phyloP scores from a whole-genome alignment of 805 yeast species.

The Deakozyma indianensis region DNA sequence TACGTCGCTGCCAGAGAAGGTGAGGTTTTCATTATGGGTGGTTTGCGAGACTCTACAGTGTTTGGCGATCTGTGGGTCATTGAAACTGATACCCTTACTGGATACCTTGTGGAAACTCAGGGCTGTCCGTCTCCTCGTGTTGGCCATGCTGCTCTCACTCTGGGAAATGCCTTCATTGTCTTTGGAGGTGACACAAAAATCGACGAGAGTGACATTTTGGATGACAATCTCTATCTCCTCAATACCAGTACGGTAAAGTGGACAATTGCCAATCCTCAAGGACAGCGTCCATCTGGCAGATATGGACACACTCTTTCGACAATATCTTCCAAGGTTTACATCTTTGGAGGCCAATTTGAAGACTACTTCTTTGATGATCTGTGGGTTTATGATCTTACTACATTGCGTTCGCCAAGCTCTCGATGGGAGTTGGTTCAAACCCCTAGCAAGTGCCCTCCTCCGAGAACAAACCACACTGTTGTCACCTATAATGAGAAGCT shows the following conservation, averaged over 20 bases:
- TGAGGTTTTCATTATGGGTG: slow-evolving; percentile 85
- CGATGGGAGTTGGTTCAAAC: slow-evolving; percentile 69
- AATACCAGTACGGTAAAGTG: slow-evolving; percentile 64
- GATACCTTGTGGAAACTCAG: slow-evolving; percentile 54
- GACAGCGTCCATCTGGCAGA: slow-evolving; percentile 75
- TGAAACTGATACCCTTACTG: slow-evolving; percentile 31
- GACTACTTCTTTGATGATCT: slow-evolving; percentile 70
- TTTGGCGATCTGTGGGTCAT: slow-evolving; percentile 94
- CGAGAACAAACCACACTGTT: slow-evolving; percentile 85
- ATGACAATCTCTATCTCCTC: slow-evolving; percentile 79
- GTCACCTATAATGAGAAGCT: slow-evolving; percentile 62
- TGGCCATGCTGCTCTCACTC: slow-evolving; percentile 82
- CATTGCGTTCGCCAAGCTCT: slow-evolving; percentile 70
- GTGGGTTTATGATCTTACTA: slow-evolving; percentile 72
- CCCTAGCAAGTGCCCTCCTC: slow-evolving; percentile 28
- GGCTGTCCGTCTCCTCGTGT: slow-evolving; percentile 91
- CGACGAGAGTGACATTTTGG: slow-evolving; percentile 55
- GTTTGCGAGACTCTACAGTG: slow-evolving; percentile 80
- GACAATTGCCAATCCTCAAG: slow-evolving; percentile 64
- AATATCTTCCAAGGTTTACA: slow-evolving; percentile 46
- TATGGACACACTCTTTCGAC: slow-evolving; percentile 89
- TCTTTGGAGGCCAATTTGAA: slow-evolving; percentile 93
- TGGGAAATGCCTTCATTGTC: slow-evolving; percentile 89
- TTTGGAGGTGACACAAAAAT: slow-evolving; percentile 93
- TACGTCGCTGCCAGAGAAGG: slow-evolving; percentile 62